Evolutionary conservation across 2,329 filamentous ascomycete genomes (phyloP).

Genomic region (Curvularia spicifera): DNA sequence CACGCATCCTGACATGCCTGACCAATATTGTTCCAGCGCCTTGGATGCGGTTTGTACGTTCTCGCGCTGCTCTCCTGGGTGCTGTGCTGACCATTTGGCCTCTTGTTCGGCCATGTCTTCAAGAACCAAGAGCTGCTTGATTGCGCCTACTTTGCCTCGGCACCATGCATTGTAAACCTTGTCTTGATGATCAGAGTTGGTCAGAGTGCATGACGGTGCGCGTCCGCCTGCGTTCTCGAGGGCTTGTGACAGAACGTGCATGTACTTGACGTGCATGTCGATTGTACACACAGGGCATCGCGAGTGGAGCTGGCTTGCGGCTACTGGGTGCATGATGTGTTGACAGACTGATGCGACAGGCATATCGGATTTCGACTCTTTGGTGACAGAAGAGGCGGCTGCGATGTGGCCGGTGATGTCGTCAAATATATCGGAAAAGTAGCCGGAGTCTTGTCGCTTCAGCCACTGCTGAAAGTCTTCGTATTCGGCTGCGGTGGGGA

Average conservation of each 20-base stretch:
- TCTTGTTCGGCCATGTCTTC: slow-evolving; percentile 33
- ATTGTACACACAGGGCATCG: slow-evolving; percentile 41
- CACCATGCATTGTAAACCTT: slow-evolving; percentile 33
- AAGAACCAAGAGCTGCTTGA: slow-evolving; percentile 29
- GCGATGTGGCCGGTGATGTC: slow-evolving; percentile 32
- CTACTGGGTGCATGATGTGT: slow-evolving; percentile 33
- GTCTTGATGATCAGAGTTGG: slow-evolving; percentile 32
- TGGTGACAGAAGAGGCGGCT: background rate
- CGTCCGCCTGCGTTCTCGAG: slow-evolving; percentile 32
- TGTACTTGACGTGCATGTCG: slow-evolving; percentile 36
- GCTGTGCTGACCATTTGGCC: slow-evolving; percentile 24
- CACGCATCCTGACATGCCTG: slow-evolving; percentile 18
- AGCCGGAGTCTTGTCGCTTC: slow-evolving; percentile 39
- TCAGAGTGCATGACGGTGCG: slow-evolving; percentile 26
- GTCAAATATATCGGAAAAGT: slow-evolving; percentile 40
- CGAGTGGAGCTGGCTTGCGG: slow-evolving; percentile 15
- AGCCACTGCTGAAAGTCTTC: slow-evolving; percentile 42
- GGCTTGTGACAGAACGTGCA: slow-evolving; percentile 31
- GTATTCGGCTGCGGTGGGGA: slow-evolving; percentile 38
- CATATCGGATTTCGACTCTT: slow-evolving; percentile 8
- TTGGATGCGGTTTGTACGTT: slow-evolving; percentile 33
- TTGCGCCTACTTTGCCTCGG: slow-evolving; percentile 30
- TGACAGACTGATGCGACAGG: slow-evolving; percentile 29
- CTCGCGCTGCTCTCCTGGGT: slow-evolving; percentile 14
- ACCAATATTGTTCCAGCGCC: slow-evolving; percentile 38